phyloP scores from a whole-genome alignment of 2,329 filamentous ascomycete genomes.

The Xylogone sp. region DNA sequence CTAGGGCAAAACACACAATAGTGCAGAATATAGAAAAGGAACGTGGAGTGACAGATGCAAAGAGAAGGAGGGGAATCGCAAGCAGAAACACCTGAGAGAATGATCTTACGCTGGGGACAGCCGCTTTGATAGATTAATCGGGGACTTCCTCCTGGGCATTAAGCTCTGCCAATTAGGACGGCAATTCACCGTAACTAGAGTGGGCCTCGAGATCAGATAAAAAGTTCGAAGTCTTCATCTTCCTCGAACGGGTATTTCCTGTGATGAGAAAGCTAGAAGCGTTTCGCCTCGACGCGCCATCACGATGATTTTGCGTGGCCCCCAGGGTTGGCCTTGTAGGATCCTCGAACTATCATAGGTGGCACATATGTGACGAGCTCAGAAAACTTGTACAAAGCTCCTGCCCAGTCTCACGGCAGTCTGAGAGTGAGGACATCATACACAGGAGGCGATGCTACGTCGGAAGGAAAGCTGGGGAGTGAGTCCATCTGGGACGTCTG shows the following conservation, averaged over 20 bases:
- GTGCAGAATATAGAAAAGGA: slow-evolving; percentile 10
- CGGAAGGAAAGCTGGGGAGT: not conserved
- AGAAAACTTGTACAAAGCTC: slow-evolving; percentile 1
- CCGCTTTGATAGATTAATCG: slow-evolving; percentile 18
- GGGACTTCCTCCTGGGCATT: not conserved
- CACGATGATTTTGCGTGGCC: not conserved
- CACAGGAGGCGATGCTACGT: slow-evolving; percentile 8
- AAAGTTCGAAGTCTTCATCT: not conserved
- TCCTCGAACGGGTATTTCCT: not conserved
- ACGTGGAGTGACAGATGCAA: slow-evolving; percentile 8
- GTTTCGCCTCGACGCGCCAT: not conserved
- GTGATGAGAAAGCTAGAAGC: not conserved
- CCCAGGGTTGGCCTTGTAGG: not conserved
- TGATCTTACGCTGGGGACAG: slow-evolving; percentile 18
- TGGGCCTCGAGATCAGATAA: not conserved
- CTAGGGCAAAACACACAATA: slow-evolving; percentile 2
- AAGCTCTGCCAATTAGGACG: not conserved
- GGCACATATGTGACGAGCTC: not conserved
- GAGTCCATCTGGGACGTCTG: not conserved
- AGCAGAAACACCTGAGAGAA: slow-evolving; percentile 17
- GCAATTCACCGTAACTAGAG: not conserved
- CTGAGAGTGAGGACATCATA: slow-evolving; percentile 17
- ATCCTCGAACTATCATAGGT: not conserved
- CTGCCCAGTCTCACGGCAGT: slow-evolving; percentile 22
- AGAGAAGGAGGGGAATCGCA: slow-evolving; percentile 1